A percentile compares a stretch with the other conserved stretches of the same genome.
phyloP scores from a whole-genome alignment of 495 filamentous ascomycete species.

The Neurospora sp. region DNA sequence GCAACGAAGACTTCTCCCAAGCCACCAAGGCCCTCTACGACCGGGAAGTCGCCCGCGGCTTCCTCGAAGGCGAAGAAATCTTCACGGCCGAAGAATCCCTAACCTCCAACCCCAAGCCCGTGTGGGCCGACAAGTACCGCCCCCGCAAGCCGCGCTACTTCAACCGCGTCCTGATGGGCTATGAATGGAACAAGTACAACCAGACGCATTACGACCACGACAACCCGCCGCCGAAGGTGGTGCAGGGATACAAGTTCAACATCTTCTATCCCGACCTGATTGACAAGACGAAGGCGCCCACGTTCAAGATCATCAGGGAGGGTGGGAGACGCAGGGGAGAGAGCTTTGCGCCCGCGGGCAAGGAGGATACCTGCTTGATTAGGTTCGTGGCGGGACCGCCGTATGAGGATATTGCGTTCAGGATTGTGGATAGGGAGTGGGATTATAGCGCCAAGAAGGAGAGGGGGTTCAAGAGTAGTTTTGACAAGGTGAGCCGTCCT shows the following conservation, averaged over 20 bases:
- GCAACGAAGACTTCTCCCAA: conserved; percentile 81
- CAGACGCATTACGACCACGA: conserved; percentile 99
- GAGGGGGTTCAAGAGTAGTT: conserved; percentile 89
- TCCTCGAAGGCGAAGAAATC: conserved; percentile 92
- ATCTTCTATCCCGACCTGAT: conserved; percentile 99
- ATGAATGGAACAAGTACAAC: conserved; percentile 99
- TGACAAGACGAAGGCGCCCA: conserved; percentile 87
- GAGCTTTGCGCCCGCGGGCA: conserved; percentile 88
- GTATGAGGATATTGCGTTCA: conserved; percentile 94
- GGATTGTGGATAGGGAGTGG: conserved; percentile 98
- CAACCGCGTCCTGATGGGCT: conserved; percentile 97
- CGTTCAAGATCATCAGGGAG: conserved; percentile 89
- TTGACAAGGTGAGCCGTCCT: conserved; percentile 72
- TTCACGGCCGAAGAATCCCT: conserved; percentile 87
- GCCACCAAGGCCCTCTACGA: conserved; percentile 89
- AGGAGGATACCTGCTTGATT: conserved; percentile 96
- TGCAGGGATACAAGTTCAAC: conserved; percentile 99
- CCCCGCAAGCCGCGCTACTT: conserved; percentile 95
- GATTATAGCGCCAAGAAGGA: conserved; percentile 95
- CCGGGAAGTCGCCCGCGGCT: conserved; percentile 82
- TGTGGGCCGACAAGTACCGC: conserved; percentile 84
- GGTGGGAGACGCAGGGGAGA: conserved; percentile 80
- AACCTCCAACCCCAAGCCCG: conserved; percentile 48
- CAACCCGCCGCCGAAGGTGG: conserved; percentile 94
- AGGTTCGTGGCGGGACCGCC: conserved; percentile 92